These are phyloP conservation scores for Lachnellula hyalina DNA, from an alignment of 2,329 filamentous ascomycete species.

Conservation along the genomic window DNA sequence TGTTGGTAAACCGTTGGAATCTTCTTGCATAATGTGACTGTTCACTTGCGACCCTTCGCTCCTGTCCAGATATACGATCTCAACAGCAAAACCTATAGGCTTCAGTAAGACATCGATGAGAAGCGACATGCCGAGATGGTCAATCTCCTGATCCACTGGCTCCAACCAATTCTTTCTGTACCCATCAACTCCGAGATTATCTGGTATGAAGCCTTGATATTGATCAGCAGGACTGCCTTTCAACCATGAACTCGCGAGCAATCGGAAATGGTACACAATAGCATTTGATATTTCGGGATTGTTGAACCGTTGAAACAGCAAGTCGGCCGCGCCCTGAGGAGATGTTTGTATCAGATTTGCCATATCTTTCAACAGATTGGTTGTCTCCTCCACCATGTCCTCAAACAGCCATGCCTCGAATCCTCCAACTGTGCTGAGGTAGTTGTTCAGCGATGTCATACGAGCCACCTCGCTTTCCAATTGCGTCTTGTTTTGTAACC, in stretches of 20 bases:
- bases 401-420: constrained; percentile 68
- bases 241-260: constrained; percentile 80
- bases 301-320: constrained; percentile 66
- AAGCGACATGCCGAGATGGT: constrained; percentile 77
- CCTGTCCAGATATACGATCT: constrained; percentile 87
- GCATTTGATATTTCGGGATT: constrained; percentile 59
- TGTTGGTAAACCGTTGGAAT: constrained; percentile 33
- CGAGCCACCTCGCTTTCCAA: constrained; percentile 68
- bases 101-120: constrained; percentile 75
- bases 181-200: constrained; percentile 51
- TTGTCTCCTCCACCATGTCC: constrained; percentile 75
- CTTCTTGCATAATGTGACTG: constrained; percentile 38
- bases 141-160: constrained; percentile 75
- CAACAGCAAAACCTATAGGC: constrained; percentile 71
- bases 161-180: constrained; percentile 71
- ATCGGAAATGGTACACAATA: constrained; percentile 79
- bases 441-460: constrained; percentile 63
- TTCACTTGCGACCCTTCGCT: constrained; percentile 75
- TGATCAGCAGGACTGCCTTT: constrained; percentile 59
- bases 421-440: constrained; percentile 67
- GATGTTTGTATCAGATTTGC: constrained; percentile 45
- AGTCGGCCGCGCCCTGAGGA: constrained; percentile 45
- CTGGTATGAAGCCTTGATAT: constrained; percentile 68
- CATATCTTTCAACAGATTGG: constrained; percentile 61
- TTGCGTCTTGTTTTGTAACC: constrained; percentile 56